A percentile compares a stretch with the other conserved stretches of the same genome.
These are phyloP conservation scores for Cyclotella choctawhatcheeana DNA, from an alignment of 108 stramenopile genomes.

Conservation along the genomic window DNA sequence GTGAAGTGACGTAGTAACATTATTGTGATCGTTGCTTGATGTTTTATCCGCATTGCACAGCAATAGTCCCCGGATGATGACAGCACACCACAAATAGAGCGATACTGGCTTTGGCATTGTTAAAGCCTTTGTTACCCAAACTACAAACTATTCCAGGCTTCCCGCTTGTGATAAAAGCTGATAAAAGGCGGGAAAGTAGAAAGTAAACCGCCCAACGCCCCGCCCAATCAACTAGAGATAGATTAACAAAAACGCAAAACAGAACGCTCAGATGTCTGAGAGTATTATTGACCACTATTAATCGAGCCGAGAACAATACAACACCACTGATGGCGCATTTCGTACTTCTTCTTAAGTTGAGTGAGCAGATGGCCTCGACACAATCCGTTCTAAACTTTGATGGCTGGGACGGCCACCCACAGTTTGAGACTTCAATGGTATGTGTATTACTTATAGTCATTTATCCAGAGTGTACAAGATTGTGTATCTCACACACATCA, in stretches of 20 bases:
- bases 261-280: too few relatives aligned
- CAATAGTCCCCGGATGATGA: neutral
- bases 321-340: neutral
- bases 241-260: too few relatives aligned
- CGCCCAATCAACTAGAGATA: too few relatives aligned
- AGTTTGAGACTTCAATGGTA: slow-evolving; percentile 48
- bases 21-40: neutral
- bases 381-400: slow-evolving; percentile 71
- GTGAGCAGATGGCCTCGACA: slow-evolving; percentile 27
- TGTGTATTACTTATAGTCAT: neutral
- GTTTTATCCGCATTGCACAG: neutral
- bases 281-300: too few relatives aligned
- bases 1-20: neutral
- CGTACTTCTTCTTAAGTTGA: neutral
- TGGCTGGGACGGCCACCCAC: slow-evolving; percentile 61
- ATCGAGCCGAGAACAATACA: neutral
- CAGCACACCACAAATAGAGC: neutral
- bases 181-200: too few relatives aligned
- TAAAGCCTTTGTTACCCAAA: neutral
- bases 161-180: too few relatives aligned
- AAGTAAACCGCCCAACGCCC: too few relatives aligned
- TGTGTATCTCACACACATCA: neutral
- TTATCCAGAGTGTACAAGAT: neutral
- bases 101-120: neutral
- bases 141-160: too few relatives aligned